A percentile compares a stretch with the other conserved stretches of the same genome.
Conservation (phyloP, 2,329 filamentous ascomycete species). For the Diaporthe amygdali region DNA sequence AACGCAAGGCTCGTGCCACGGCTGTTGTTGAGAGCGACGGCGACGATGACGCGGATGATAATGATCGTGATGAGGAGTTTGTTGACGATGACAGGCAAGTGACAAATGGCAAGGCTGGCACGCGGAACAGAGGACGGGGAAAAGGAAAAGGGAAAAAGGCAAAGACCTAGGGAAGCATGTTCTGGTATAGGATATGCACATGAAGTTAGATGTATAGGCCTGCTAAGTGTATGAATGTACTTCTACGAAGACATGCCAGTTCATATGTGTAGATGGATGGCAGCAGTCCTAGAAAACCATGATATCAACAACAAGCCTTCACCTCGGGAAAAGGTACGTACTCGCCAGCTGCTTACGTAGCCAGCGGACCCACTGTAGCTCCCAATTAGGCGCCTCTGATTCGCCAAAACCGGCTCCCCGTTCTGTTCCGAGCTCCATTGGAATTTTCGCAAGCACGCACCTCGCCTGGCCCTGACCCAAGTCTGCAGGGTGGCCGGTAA, state of each 20-base stretch:
- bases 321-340: background rate
- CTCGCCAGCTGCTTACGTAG: slow-evolving; percentile 6
- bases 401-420: slow-evolving; percentile 18
- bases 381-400: slow-evolving; percentile 15
- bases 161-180: background rate
- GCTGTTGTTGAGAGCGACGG: slow-evolving; percentile 28
- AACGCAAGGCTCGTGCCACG: slow-evolving; percentile 30
- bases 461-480: slow-evolving; percentile 11
- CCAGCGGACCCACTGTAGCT: slow-evolving; percentile 12
- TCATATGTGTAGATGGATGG: background rate
- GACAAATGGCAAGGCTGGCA: slow-evolving; percentile 10
- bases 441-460: slow-evolving; percentile 25
- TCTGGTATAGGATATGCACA: background rate
- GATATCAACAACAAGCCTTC: background rate
- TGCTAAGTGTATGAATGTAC: no score
- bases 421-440: slow-evolving; percentile 26
- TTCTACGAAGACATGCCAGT: no score
- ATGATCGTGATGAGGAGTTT: slow-evolving; percentile 17
- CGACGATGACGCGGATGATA: slow-evolving; percentile 26
- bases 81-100: slow-evolving; percentile 3
- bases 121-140: slow-evolving; percentile 9
- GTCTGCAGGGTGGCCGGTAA: slow-evolving; percentile 15
- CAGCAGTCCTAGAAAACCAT: background rate
- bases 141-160: slow-evolving; percentile 18
- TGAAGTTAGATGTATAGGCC: background rate